Conservation (phyloP, 2,329 filamentous ascomycete genomes). For the Clarireedia monteithiana region DNA sequence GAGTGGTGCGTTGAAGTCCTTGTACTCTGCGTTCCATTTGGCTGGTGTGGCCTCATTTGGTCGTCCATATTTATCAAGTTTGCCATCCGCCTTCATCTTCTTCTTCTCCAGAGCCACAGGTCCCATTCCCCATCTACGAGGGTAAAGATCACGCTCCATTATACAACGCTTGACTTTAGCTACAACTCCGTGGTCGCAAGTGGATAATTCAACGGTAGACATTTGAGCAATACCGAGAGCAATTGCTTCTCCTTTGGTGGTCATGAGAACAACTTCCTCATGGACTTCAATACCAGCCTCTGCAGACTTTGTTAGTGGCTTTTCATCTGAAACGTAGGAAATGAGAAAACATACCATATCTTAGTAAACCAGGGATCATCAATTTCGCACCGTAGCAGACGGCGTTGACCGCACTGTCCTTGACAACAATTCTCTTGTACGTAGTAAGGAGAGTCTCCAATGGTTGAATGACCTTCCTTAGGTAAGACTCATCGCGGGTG, state of each 20-base stretch:
- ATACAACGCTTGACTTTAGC: conserved; percentile 99
- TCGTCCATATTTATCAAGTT: conserved; percentile 95
- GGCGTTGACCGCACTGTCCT: conserved; percentile 93
- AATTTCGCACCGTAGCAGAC: conserved; percentile 98
- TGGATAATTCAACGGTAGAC: conserved; percentile 94
- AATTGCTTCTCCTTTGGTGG: conserved; percentile 97
- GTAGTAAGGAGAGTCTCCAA: conserved; percentile 85
- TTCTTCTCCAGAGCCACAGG: conserved; percentile 95
- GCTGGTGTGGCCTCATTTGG: conserved; percentile 87
- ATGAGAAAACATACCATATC: conserved; percentile 59
- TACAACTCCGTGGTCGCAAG: conserved; percentile 94
- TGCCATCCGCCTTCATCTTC: conserved; percentile 97
- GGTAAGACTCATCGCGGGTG: conserved; percentile 85
- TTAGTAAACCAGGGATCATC: conserved; percentile 92
- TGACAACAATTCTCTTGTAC: conserved; percentile 97
- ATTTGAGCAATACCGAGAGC: conserved; percentile 94
- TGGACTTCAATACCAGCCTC: conserved; percentile 87
- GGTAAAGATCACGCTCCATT: conserved; percentile 98
- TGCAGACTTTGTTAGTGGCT: conserved; percentile 32
- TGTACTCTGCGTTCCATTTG: conserved; percentile 89
- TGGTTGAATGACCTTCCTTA: conserved; percentile 84
- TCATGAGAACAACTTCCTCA: conserved; percentile 97
- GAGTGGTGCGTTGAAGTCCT: conserved; percentile 65
- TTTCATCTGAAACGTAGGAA: not conserved
- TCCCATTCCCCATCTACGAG: conserved; percentile 90